Evolutionary conservation across 208 protist species (phyloP), one percentile per base, ranked within the genome.

Genomic region (Trypanosoma grayi): DNA sequence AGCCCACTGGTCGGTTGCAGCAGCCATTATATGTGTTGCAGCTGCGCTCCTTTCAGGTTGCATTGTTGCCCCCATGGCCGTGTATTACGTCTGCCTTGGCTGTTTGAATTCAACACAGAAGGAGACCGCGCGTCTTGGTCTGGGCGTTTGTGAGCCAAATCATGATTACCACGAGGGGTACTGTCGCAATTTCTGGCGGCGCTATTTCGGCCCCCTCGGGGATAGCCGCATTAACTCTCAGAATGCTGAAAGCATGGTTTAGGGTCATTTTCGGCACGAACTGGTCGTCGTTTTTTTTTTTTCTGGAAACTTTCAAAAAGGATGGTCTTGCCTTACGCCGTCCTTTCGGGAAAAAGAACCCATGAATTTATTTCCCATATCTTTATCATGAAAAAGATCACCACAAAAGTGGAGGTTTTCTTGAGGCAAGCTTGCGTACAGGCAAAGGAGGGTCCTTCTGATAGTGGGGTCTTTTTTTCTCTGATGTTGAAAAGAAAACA

Each of bases 181-280:
- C 52, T 73, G 40, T 16, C 44, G 39, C 16, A 82, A 84, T 51
- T 48, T 81, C 16, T 9, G 66, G 24, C 59, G 43, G 8, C 80
- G 83, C 18, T 61, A 76, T 34, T 90, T 84, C 43, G 66, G 77
- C 16, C 75, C 80, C 0, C 67, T 90, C 2, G 72, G 77, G 8
- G 54, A 60, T 16, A 87, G 81, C 24, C 54, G 69, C 16, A 74
- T 87, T 43, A 48, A 11, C 24, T 3, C 45, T 22, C n/a, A 53
- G 50, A 55, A 76, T 58, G 45, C 63, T 14, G 22, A 56, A 14
- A 11, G 20, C 24, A 41, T 24, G 13, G 40, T 66, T 1, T 58
- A 66, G 36, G 25, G 47, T 22, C 11, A 20, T 18, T 6, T 27
- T 20, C 10, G 11, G n/a, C 16, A 39, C n/a, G 22, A 52, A 33